Evolutionary conservation across 1,284 basidiomycete genomes (phyloP), one percentile per base, ranked within the genome.

Genomic region (Malassezia equina): DNA sequence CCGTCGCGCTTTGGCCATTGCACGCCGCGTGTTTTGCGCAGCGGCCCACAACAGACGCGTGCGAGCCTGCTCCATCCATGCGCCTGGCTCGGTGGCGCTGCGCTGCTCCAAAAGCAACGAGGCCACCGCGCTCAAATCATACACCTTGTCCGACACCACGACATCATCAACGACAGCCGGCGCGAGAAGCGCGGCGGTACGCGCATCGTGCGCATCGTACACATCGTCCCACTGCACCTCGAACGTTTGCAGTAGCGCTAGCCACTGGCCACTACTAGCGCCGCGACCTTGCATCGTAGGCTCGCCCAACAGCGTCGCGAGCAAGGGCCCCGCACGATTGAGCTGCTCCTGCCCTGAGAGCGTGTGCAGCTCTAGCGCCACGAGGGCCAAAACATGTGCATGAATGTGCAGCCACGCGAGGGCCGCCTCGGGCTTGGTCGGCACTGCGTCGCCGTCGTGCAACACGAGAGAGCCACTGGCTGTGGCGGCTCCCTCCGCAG

Each of bases 191-290:
- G 77, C 80, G 9, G 62, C 45, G 2, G 23, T 7, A 24, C 27
- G 31, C 33, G 27, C 23, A 19, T 31, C 31, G 13, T 39, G 13
- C 11, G 51, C 55, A 19, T 71, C 68, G 24, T 65, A 55, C 51
- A 81, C 82, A 73, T 95, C 90, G 17, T 80, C 80, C 88, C 90
- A 95, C 57, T 86, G 84, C 65, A 94, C 86, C 71, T 86, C 84
- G 60, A 95, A 78, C 0, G 86, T 86, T 7, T 52, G 39, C 21
- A 47, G 44, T 36, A 94, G 79, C 47, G 90, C 81, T 64, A 94
- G 84, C 71, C 95, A 84, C 70, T 90, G 89, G 55, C 84, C 85
- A 31, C 64, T 58, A 1, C 46, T 47, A 6, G 27, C 34, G 19
- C 27, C 46, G 57, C 56, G 27, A 49, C 56, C 17, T 55, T 53